phyloP scores from a whole-genome alignment of 768 basidiomycete species.

The Kwoniella heveanensis region DNA sequence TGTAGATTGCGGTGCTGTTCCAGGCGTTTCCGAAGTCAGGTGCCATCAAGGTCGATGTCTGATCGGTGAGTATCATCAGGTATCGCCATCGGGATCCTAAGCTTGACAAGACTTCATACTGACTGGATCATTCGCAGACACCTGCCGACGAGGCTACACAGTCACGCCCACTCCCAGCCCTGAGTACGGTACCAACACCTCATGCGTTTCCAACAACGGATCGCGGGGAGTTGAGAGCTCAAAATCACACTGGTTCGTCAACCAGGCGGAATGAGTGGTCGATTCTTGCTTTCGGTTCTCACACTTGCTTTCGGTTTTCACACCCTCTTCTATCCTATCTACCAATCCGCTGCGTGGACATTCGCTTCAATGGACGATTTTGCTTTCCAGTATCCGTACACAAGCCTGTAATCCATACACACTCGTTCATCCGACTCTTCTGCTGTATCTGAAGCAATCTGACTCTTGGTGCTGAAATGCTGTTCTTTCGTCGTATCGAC shows the following conservation, averaged over 20 bases:
- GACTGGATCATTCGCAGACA: neutral
- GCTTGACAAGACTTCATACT: neutral
- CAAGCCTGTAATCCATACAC: neutral
- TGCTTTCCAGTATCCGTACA: neutral
- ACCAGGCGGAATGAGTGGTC: neutral
- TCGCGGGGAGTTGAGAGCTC: neutral
- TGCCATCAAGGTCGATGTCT: conserved; percentile 25
- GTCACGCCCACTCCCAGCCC: neutral
- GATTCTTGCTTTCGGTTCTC: too few species aligned
- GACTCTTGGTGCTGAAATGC: neutral
- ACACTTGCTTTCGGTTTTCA: neutral
- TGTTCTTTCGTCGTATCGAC: too few species aligned
- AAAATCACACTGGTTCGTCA: neutral
- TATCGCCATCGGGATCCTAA: neutral
- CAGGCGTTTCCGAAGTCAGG: conserved; percentile 29
- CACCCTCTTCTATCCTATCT: neutral
- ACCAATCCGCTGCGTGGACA: too few species aligned
- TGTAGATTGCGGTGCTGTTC: conserved; percentile 31
- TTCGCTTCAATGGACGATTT: neutral
- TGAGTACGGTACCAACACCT: conserved; percentile 12
- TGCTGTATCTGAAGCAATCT: neutral
- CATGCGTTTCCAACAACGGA: conserved; percentile 8
- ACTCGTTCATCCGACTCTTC: neutral
- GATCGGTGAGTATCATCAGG: conserved; percentile 25
- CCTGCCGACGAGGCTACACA: conserved; percentile 17